A percentile compares a stretch with the other conserved stretches of the same genome.
phyloP scores from a whole-genome alignment of 2,329 filamentous ascomycete species.

The Apiospora saccharicola region DNA sequence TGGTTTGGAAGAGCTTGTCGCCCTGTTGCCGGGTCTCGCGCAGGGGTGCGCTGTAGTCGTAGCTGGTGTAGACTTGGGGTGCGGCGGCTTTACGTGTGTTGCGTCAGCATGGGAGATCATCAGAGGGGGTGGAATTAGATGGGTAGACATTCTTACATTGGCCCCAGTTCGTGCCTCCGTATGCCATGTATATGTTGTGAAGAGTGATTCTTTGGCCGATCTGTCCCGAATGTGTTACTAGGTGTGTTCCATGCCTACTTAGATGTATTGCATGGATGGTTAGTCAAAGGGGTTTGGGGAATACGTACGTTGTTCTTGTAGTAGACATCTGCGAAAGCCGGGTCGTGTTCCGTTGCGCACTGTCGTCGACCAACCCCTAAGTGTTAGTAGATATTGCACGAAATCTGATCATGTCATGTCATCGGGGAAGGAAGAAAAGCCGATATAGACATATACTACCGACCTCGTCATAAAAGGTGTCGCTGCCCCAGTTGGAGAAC shows the following conservation, averaged over 20 bases:
- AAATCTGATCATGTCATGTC: too few species aligned
- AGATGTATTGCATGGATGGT: neutral
- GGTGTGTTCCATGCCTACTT: too few species aligned
- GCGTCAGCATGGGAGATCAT: neutral
- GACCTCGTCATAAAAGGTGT: slow-evolving; percentile 55
- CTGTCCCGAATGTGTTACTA: neutral
- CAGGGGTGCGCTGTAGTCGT: slow-evolving; percentile 56
- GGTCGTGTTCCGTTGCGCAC: slow-evolving; percentile 37
- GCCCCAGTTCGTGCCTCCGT: slow-evolving; percentile 64
- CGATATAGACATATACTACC: neutral
- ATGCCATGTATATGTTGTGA: slow-evolving; percentile 59
- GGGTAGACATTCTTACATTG: slow-evolving; percentile 43
- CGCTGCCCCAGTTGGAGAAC: slow-evolving; percentile 61
- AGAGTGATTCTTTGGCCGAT: slow-evolving; percentile 58
- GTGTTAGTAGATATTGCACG: neutral
- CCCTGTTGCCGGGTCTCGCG: slow-evolving; percentile 61
- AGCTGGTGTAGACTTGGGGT: slow-evolving; percentile 56
- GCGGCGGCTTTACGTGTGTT: slow-evolving; percentile 44
- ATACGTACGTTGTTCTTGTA: slow-evolving; percentile 58
- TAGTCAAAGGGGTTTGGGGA: neutral
- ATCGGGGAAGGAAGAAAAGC: neutral
- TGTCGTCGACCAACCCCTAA: neutral
- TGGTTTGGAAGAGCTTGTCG: slow-evolving; percentile 61
- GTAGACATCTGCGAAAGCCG: slow-evolving; percentile 60
- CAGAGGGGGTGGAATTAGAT: too few species aligned